A percentile compares a stretch with the other conserved stretches of the same genome.
Evolutionary conservation across 805 yeast genomes (phyloP).

Genomic region (Sporopachydermia lactativora): DNA sequence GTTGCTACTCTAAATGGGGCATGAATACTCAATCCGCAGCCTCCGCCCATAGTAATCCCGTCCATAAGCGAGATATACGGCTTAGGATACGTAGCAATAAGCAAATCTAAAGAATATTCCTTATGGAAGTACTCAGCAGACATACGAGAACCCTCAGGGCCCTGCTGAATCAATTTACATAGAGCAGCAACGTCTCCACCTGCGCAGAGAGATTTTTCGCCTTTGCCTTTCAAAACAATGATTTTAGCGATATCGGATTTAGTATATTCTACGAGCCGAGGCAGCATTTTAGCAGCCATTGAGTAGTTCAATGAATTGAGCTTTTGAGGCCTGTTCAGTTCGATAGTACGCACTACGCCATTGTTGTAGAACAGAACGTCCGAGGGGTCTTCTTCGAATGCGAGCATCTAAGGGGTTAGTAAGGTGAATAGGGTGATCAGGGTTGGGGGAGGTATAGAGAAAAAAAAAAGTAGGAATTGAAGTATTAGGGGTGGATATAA

Average conservation of each 20-base stretch:
- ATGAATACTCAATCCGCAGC: constrained; percentile 85
- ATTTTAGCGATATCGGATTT: constrained; percentile 52
- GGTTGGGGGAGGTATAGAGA: too few species aligned
- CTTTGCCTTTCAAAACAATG: constrained; percentile 50
- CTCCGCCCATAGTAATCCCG: constrained; percentile 97
- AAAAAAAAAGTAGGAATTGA: too few species aligned
- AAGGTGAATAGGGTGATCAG: too few species aligned
- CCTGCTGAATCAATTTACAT: constrained; percentile 13
- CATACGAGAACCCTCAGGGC: constrained; percentile 31
- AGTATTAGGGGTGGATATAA: too few species aligned
- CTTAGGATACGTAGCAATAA: constrained; percentile 69
- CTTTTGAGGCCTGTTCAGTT: constrained; percentile 68
- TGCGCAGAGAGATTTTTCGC: constrained; percentile 69
- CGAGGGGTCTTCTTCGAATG: constrained; percentile 13
- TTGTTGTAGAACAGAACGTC: constrained; percentile 53
- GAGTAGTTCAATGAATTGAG: constrained; percentile 70
- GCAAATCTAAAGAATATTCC: constrained; percentile 73
- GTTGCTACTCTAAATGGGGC: constrained; percentile 90
- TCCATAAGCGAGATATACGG: constrained; percentile 80
- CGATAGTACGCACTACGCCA: constrained; percentile 56
- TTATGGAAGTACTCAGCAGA: constrained; percentile 56
- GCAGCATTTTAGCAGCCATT: constrained; percentile 61
- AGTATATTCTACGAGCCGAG: constrained; percentile 64
- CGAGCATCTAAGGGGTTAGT: neutral
- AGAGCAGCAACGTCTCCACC: constrained; percentile 80